These are phyloP conservation scores for Macrophomina tecta DNA, from an alignment of 2,329 filamentous ascomycete species.

Conservation along the genomic window DNA sequence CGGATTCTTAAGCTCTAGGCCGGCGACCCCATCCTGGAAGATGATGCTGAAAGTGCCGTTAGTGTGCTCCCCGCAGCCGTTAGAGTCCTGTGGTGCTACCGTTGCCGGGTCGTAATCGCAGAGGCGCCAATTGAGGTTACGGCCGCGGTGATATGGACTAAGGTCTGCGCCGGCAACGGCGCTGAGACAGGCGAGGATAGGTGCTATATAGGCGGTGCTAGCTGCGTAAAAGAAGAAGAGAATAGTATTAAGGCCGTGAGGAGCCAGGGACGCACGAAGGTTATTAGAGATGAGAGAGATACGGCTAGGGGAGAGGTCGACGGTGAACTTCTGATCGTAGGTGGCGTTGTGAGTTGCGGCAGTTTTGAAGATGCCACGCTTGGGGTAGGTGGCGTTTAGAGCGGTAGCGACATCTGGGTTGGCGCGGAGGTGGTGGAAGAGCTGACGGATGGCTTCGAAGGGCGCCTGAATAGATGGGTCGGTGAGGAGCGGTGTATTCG, in stretches of 20 bases:
- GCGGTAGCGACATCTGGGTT: neutral
- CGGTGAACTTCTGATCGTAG: conserved; percentile 19
- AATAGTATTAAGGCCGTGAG: neutral
- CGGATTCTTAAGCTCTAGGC: conserved; percentile 10
- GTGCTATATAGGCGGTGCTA: neutral
- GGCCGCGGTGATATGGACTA: neutral
- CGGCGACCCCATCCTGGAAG: conserved; percentile 16
- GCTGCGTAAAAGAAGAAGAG: conserved; percentile 16
- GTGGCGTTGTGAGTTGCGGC: conserved; percentile 11
- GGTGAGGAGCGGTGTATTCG: neutral
- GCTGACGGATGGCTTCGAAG: conserved; percentile 10
- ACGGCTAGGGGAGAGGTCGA: conserved; percentile 11
- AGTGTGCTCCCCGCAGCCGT: conserved; percentile 19
- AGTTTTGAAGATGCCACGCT: conserved; percentile 18
- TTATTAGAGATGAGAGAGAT: neutral
- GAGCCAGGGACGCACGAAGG: neutral
- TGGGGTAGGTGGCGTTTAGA: conserved; percentile 16
- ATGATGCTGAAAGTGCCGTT: conserved; percentile 26
- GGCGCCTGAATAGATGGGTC: neutral
- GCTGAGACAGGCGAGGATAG: conserved; percentile 4
- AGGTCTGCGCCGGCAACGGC: neutral
- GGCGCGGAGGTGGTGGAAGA: conserved; percentile 15
- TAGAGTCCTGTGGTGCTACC: neutral
- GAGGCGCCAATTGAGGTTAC: conserved; percentile 20
- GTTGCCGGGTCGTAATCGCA: conserved; percentile 11